Evolutionary conservation across 768 basidiomycete species (phyloP), one percentile per base, ranked within the genome.

Genomic region (Coprinopsis cinerea): DNA sequence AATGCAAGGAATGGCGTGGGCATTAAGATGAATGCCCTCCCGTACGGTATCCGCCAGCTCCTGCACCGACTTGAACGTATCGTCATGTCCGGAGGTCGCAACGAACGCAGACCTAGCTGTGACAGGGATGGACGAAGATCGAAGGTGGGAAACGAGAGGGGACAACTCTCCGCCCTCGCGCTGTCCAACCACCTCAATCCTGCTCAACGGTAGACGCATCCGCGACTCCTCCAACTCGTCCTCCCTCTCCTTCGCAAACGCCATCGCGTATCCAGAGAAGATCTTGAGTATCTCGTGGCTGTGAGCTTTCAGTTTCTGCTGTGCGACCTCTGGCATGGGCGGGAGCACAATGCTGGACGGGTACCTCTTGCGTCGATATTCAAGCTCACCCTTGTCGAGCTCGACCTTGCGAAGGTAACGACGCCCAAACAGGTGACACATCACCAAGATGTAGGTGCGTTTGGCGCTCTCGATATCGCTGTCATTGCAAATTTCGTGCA

Each of bases 371-470:
- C 48, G 9, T 60, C 58, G 9, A 71, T 11, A n/a, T 17, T 51
- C 32, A 7, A 39, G 37, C 18, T 72, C 67, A 17, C 66, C 53
- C 7, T 66, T 59, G 22, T 68, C 71, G 11, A 70, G 57, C 40
- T 72, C 76, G 4, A 74, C 65, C 10, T 59, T 59, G 0, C 80
- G 74, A 4, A 85, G 63, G 55, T 78, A 71, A 9, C 74, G 72
- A n/a, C 83, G 75, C 4, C 78, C 79, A 53, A 87, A 86, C 11
- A 87, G 71, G 61, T 84, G 77, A n/a, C 74, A 74, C 64, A 88
- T 68, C 3, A 86, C 60, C 5, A 75, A 51, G 46, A 87, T 67
- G 39, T 82, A 69, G 17, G 78, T 69, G 7, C 62, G 64, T 52
- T 78, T 74, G 0, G 81, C 81, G 2, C 64, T 50, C 39, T 71